Conservation (phyloP, 1,139 yeast species). For the Yamadazyma kanchanaburiensis region DNA sequence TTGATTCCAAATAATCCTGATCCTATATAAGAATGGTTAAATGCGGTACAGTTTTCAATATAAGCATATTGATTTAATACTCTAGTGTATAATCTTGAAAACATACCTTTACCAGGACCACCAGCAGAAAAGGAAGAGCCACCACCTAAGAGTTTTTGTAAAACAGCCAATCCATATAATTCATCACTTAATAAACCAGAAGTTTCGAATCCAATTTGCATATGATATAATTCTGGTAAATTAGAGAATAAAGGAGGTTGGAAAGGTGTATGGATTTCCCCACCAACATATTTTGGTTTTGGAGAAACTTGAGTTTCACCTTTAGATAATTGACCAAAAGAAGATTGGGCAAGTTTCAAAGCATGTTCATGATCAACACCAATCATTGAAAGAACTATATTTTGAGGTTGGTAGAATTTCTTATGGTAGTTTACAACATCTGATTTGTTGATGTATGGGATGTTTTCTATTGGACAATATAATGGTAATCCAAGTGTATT, state of each 20-base stretch:
- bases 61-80: slow-evolving; percentile 90
- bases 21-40: slow-evolving; percentile 87
- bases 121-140: slow-evolving; percentile 99
- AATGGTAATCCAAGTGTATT: slow-evolving; percentile 85
- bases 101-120: slow-evolving; percentile 99
- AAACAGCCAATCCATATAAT: slow-evolving; percentile 83
- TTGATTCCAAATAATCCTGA: slow-evolving; percentile 91
- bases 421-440: slow-evolving; percentile 62
- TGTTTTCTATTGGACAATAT: slow-evolving; percentile 71
- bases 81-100: slow-evolving; percentile 85
- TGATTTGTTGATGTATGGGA: slow-evolving; percentile 51
- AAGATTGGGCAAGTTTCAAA: slow-evolving; percentile 54
- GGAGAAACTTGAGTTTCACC: slow-evolving; percentile 4
- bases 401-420: slow-evolving; percentile 73
- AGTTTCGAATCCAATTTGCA: slow-evolving; percentile 88
- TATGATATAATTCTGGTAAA: slow-evolving; percentile 78
- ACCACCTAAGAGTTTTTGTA: slow-evolving; percentile 93
- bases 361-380: slow-evolving; percentile 80
- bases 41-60: slow-evolving; percentile 83
- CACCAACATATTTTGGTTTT: slow-evolving; percentile 70
- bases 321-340: slow-evolving; percentile 39
- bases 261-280: slow-evolving; percentile 67
- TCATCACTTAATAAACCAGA: slow-evolving; percentile 81
- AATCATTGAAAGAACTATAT: slow-evolving; percentile 82
- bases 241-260: slow-evolving; percentile 66